Evolutionary conservation across 129 eudicot species (phyloP), one percentile per base, ranked within the genome.

Genomic region (Lactuca sativa): DNA sequence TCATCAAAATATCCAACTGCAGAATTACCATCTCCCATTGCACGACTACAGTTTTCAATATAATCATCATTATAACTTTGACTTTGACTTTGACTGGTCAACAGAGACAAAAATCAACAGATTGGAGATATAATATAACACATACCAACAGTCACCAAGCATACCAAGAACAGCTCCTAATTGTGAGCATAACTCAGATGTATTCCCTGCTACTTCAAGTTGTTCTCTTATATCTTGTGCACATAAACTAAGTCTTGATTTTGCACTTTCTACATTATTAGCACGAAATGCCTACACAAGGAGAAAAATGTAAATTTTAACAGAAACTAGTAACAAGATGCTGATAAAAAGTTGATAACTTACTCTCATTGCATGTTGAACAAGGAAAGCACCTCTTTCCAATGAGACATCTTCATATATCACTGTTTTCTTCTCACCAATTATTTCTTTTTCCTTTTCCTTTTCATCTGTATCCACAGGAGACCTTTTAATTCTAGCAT

Each of bases 341-440:
- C 44, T 49, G 30, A 73, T 12, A 37, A 52, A 38, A 25, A 25
- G 30, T 25, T 25, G 2, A 25, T 41, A 77, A 74, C 92, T 77
- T 63, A 92, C 98, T 84, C 98, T 85, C 98, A 92, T 89, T 59
- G 98, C 95, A 71, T 92, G 98, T 81, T 92, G 96, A 70, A 92
- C 96, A 78, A 92, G 73, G 81, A 92, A 92, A 72, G 95, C 74
- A 66, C 98, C 98, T 74, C 98, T 86, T 60, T 92, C 98, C 25
- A 92, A 78, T 47, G 98, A 92, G 15, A 89, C 98, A 71, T 93
- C 98, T 82, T 87, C 97, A 30, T 93, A 93, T 56, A 89, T 86
- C 31, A 93, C 92, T 25, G 77, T 82, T 68, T 93, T 89, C 74
- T 81, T 84, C 62, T 85, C 92, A 55, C 77, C 86, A 53, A 70